phyloP scores from a whole-genome alignment of 345 rosid species.

The Moringa oleifera region DNA sequence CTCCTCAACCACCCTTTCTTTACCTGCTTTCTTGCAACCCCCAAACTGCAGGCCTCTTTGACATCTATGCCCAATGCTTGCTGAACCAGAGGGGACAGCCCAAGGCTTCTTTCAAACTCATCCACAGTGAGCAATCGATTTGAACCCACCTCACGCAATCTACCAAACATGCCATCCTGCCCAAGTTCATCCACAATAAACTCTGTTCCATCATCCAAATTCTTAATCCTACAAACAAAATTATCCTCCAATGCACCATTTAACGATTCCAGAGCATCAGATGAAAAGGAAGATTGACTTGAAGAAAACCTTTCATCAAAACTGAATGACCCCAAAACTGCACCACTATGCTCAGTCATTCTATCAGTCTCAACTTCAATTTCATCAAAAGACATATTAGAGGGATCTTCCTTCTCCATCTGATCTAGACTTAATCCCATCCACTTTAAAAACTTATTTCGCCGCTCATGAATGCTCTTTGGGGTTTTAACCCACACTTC shows the following conservation, averaged over 20 bases:
- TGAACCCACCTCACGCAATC: conserved; percentile 24
- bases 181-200: conserved; percentile 29
- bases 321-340: conserved; percentile 24
- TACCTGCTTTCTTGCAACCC: conserved; percentile 9
- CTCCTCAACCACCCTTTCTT: conserved; percentile 38
- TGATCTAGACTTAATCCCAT: conserved; percentile 23
- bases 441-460: conserved; percentile 29
- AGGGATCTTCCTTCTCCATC: conserved; percentile 1
- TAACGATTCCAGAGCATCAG: conserved; percentile 21
- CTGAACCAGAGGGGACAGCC: conserved; percentile 29
- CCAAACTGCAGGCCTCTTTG: conserved; percentile 11
- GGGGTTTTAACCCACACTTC: conserved; percentile 36
- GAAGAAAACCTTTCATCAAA: conserved; percentile 17
- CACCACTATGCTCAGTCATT: conserved; percentile 24
- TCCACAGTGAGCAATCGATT: conserved; percentile 23
- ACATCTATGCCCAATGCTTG: conserved; percentile 20
- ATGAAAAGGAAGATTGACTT: conserved; percentile 11
- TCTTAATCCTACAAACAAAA: conserved; percentile 25
- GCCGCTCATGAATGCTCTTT: conserved; percentile 27
- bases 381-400: conserved; percentile 9
- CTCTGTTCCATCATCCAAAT: conserved; percentile 31
- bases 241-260: conserved; percentile 25
- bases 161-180: conserved; percentile 21
- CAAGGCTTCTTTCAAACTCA: conserved; percentile 28
- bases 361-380: conserved; percentile 26